Conservation (phyloP, 352 stramenopile species). For the Phytophthora boehmeriae region DNA sequence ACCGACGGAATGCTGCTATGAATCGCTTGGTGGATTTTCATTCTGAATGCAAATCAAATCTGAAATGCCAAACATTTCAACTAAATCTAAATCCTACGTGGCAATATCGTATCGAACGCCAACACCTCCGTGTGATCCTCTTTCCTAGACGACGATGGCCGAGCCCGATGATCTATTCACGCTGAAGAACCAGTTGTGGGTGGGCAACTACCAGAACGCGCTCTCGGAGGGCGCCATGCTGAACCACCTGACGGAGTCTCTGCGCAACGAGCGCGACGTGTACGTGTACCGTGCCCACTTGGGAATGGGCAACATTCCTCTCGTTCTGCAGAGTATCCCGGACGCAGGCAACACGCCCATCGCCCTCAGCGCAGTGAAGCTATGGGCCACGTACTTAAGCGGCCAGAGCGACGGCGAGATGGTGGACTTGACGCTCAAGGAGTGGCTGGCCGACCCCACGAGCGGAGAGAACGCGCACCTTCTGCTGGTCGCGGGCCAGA, state of each 20-base stretch:
- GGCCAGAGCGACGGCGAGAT: slow-evolving; percentile 84
- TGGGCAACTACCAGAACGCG: slow-evolving; percentile 96
- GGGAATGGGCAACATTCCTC: slow-evolving; percentile 88
- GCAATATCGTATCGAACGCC: too few relatives aligned
- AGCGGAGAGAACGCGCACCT: slow-evolving; percentile 90
- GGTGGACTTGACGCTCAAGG: slow-evolving; percentile 90
- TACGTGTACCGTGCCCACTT: slow-evolving; percentile 94
- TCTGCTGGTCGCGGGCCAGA: slow-evolving; percentile 93
- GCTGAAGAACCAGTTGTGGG: slow-evolving; percentile 97
- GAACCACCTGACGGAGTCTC: slow-evolving; percentile 78
- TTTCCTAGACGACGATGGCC: slow-evolving; percentile 50
- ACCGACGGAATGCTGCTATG: too few relatives aligned
- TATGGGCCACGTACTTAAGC: slow-evolving; percentile 86
- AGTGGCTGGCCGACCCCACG: slow-evolving; percentile 86
- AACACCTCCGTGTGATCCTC: too few relatives aligned
- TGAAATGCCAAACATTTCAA: too few relatives aligned
- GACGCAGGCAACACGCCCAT: slow-evolving; percentile 71
- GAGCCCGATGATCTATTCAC: slow-evolving; percentile 98
- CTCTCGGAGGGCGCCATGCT: slow-evolving; percentile 92
- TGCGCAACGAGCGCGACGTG: slow-evolving; percentile 94
- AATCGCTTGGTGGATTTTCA: too few relatives aligned
- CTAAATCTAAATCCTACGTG: too few relatives aligned
- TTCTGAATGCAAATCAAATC: too few relatives aligned
- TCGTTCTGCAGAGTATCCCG: slow-evolving; percentile 89
- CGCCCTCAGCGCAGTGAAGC: slow-evolving; percentile 83